Base-by-base conservation (phyloP, 2,329 filamentous ascomycete species). In the Biscogniauxia sp. region DNA sequence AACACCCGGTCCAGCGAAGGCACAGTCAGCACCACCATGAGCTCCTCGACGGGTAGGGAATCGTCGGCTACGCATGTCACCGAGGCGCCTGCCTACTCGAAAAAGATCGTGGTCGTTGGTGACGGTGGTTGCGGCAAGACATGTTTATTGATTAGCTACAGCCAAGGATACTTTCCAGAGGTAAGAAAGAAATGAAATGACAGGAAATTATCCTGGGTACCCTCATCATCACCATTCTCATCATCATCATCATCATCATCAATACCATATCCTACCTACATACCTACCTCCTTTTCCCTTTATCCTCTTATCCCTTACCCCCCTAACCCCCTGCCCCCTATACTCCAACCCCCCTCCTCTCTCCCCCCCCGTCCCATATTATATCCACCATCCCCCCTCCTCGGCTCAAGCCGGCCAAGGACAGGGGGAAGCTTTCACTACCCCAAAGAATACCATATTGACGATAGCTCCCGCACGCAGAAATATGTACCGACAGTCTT, bases 401-500 rank as follows among this genome's bases (percentile, higher is more conserved):
- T 32, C 6, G 28, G 28, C 28, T 32, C 28, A 32, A 9, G 3
- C 6, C 28, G 28, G 9, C 5, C 5, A 9, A 32, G 28, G 28
- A 3, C 11, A 8, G 11, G 11, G 11, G 11, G 28, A 7, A 32
- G 11, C 28, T 13, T 32, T 3, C 7, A 32, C 28, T 13, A 32
- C 28, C 28, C 7, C 4, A 45, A 45, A n/a, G 37, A 45, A 45
- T 45, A n/a, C 6, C 37, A 2, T 28, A 2, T 11, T 20, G n/a
- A 41, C 32, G 17, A 5, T 45, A 28, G 11, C 17, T n/a, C 5
- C 37, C 37, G 26, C 53, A 56, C 59, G 51, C 51, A 99, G 95
- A 98, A 97, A 98, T 99, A 99, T 72, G 95, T 99, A 50, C 95
- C 95, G 3, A 99, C 95, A 1, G 95, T 99, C 56, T 99, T 99